phyloP scores from a whole-genome alignment of 805 yeast genomes.

The Kluyveromyces wickerhamii region DNA sequence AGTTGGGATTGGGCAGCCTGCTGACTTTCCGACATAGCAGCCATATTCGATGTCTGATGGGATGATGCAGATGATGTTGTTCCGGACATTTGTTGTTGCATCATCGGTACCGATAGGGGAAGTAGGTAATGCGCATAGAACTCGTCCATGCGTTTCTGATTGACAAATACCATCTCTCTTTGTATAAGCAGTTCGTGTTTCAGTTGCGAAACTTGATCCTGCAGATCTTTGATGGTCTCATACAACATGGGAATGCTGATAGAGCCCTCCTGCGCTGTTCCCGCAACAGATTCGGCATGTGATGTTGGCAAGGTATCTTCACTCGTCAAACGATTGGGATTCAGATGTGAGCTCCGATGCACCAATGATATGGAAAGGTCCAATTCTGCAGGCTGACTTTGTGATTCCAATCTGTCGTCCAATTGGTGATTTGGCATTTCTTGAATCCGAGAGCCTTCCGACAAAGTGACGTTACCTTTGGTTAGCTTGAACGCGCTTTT shows the following conservation, averaged over 20 bases:
- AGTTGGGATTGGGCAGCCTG: neutral
- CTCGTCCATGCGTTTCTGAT: neutral
- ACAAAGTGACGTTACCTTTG: conserved; percentile 15
- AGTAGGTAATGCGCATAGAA: neutral
- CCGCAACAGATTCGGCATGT: too few relatives aligned
- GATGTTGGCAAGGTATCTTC: too few relatives aligned
- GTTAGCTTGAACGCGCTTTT: conserved; percentile 13
- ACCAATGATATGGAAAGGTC: too few relatives aligned
- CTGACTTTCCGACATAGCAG: too few relatives aligned
- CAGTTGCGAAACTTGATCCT: neutral
- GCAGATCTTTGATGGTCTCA: neutral
- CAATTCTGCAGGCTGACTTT: too few relatives aligned
- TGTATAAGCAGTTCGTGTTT: neutral
- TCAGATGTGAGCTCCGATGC: too few relatives aligned
- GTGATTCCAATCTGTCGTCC: too few relatives aligned
- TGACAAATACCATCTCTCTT: neutral
- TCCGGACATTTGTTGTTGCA: neutral
- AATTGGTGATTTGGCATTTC: neutral
- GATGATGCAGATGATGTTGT: neutral
- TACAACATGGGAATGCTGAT: too few relatives aligned
- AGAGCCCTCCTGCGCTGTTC: too few relatives aligned
- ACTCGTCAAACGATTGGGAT: too few relatives aligned
- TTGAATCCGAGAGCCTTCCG: neutral
- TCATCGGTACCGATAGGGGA: neutral
- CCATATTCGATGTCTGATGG: too few relatives aligned